These are phyloP conservation scores for Tirmania nivea DNA, from an alignment of 495 filamentous ascomycete genomes.

Conservation along the genomic window DNA sequence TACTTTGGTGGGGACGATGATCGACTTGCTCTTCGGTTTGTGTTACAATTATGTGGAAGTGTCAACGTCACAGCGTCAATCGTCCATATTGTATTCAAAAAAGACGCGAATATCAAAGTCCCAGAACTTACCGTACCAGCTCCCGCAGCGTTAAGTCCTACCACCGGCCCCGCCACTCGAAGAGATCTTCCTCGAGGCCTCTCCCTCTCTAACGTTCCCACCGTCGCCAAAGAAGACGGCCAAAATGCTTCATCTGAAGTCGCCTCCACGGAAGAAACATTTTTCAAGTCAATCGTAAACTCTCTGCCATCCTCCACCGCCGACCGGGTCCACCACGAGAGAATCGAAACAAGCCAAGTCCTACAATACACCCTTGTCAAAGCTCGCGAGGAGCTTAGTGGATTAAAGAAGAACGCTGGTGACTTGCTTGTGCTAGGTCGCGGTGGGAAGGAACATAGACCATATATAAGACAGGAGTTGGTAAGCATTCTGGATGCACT, in stretches of 20 bases:
- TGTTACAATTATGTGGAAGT: slow-evolving; percentile 61
- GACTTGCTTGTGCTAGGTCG: slow-evolving; percentile 61
- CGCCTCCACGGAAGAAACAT: slow-evolving; percentile 22
- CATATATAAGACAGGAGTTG: slow-evolving; percentile 14
- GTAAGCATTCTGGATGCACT: slow-evolving; percentile 10
- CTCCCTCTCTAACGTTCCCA: slow-evolving; percentile 12
- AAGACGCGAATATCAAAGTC: slow-evolving; percentile 16
- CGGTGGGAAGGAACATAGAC: slow-evolving; percentile 14
- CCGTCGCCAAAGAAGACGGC: slow-evolving; percentile 12
- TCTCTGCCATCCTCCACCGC: slow-evolving; percentile 37
- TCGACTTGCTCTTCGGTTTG: slow-evolving; percentile 53
- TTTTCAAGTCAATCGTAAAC: slow-evolving; percentile 41
- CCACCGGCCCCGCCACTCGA: background rate
- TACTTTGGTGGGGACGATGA: slow-evolving; percentile 78
- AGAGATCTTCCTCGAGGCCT: slow-evolving; percentile 7
- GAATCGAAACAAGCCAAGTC: slow-evolving; percentile 10
- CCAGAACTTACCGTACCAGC: slow-evolving; percentile 16
- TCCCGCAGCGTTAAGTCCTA: slow-evolving; percentile 6
- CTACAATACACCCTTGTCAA: slow-evolving; percentile 21
- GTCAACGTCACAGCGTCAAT: slow-evolving; percentile 54
- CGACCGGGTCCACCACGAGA: slow-evolving; percentile 38
- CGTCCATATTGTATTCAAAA: slow-evolving; percentile 28
- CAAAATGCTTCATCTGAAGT: slow-evolving; percentile 4
- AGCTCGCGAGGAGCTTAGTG: slow-evolving; percentile 39
- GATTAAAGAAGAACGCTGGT: slow-evolving; percentile 43